A percentile compares a stretch with the other conserved stretches of the same genome.
Conservation (phyloP, 768 basidiomycete genomes). For the Russula sp. region DNA sequence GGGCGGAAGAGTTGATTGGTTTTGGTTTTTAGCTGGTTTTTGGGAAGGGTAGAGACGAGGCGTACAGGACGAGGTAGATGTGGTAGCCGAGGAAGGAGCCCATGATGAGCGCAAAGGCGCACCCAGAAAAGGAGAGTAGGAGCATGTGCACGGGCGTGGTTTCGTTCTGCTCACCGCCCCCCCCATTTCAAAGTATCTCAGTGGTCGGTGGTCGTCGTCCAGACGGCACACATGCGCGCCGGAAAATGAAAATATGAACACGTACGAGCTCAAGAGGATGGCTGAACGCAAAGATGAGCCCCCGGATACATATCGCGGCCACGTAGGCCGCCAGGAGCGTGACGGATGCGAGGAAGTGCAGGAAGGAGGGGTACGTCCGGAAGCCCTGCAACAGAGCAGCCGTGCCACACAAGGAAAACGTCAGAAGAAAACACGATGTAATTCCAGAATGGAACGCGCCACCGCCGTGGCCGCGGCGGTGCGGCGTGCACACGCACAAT, state of each 20-base stretch:
- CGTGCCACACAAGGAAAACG: too few species aligned
- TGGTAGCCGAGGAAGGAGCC: conserved; percentile 77
- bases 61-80: conserved; percentile 68
- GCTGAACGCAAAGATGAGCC: conserved; percentile 59
- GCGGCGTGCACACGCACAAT: conserved; percentile 44
- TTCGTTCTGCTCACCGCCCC: conserved; percentile 42
- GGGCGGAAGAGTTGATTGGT: too few species aligned
- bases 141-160: conserved; percentile 67
- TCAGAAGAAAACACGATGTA: too few species aligned
- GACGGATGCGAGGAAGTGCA: conserved; percentile 66
- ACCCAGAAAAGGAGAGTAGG: conserved; percentile 51
- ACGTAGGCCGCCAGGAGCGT: conserved; percentile 61
- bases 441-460: too few species aligned
- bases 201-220: too few species aligned
- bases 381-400: conserved; percentile 49
- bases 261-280: conserved; percentile 60
- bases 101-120: conserved; percentile 56
- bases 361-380: conserved; percentile 77
- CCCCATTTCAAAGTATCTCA: too few species aligned
- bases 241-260: not conserved
- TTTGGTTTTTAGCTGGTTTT: not conserved
- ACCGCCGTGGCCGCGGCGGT: too few species aligned
- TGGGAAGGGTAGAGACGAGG: conserved; percentile 22
- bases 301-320: conserved; percentile 44
- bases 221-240: too few species aligned